Percentiles rank a stretch among this genome's conserved stretches.
These are phyloP conservation scores for Scytalidium lignicola DNA, from an alignment of 2,329 filamentous ascomycete species.

Conservation along the genomic window DNA sequence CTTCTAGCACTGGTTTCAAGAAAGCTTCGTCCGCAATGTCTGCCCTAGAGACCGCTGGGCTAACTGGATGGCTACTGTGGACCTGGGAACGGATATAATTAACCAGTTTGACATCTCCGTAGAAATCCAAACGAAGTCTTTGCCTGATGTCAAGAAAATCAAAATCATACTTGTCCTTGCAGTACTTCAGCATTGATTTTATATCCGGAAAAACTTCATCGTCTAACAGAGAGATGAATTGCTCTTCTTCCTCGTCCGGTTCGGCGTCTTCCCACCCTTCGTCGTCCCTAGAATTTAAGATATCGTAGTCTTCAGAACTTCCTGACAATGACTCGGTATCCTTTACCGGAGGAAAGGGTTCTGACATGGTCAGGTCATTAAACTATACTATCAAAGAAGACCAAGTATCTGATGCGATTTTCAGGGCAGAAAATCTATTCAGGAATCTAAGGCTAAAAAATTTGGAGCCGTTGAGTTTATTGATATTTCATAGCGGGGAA, in stretches of 20 bases:
- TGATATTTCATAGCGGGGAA: background rate
- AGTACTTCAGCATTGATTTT: slow-evolving; percentile 61
- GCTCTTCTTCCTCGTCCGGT: slow-evolving; percentile 56
- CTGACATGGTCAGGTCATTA: slow-evolving; percentile 13
- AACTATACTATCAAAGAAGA: too few species aligned
- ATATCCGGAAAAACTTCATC: slow-evolving; percentile 60
- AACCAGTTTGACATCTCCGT: slow-evolving; percentile 68
- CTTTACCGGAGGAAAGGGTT: background rate
- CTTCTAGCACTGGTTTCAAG: slow-evolving; percentile 78
- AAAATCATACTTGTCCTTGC: slow-evolving; percentile 60
- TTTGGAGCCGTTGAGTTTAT: background rate
- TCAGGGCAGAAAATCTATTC: too few species aligned
- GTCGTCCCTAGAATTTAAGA: slow-evolving; percentile 35
- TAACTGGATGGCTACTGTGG: slow-evolving; percentile 35
- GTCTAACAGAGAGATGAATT: slow-evolving; percentile 64
- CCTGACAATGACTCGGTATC: slow-evolving; percentile 24
- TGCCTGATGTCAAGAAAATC: slow-evolving; percentile 60
- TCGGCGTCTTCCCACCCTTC: slow-evolving; percentile 56
- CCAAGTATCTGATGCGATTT: too few species aligned
- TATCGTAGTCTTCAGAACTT: slow-evolving; percentile 35
- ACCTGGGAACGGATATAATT: slow-evolving; percentile 56
- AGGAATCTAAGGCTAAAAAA: too few species aligned
- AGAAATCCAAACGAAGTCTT: slow-evolving; percentile 60
- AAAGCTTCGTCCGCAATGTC: slow-evolving; percentile 74
- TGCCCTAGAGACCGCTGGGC: slow-evolving; percentile 47